Percentiles rank a stretch among this genome's conserved stretches.
Conservation (phyloP, 768 basidiomycete species). For the Kwoniella sp. region DNA sequence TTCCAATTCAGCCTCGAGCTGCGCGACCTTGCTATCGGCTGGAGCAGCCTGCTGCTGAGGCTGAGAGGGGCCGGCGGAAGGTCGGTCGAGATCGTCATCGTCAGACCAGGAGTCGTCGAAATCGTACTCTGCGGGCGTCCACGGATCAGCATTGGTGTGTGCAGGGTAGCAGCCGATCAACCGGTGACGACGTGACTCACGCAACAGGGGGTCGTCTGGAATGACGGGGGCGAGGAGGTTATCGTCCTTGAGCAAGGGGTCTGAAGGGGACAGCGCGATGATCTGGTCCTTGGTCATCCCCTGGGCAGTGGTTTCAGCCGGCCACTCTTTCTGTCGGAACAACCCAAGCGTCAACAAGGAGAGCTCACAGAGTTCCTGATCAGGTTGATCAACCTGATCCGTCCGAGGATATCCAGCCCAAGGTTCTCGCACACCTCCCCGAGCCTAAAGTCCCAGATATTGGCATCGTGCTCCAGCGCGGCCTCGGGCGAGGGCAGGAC, state of each 20-base stretch:
- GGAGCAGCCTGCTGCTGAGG: not conserved
- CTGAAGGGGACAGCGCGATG: conserved; percentile 41
- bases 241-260: conserved; percentile 67
- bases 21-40: conserved; percentile 53
- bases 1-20: conserved; percentile 63
- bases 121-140: conserved; percentile 56
- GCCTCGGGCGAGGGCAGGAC: conserved; percentile 28
- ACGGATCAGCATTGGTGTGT: not conserved
- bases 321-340: no score
- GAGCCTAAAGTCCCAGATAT: conserved; percentile 25
- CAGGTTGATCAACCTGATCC: conserved; percentile 79
- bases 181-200: conserved; percentile 55
- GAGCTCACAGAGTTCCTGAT: conserved; percentile 60
- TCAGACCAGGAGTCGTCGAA: conserved; percentile 62
- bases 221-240: conserved; percentile 74
- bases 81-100: conserved; percentile 54
- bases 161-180: not conserved
- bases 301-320: not conserved
- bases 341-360: no score
- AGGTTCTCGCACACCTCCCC: conserved; percentile 13
- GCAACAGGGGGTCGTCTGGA: conserved; percentile 82
- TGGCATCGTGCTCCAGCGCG: conserved; percentile 33
- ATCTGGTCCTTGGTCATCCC: conserved; percentile 15
- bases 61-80: conserved; percentile 10
- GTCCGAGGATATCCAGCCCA: conserved; percentile 67